phyloP scores from a whole-genome alignment of 306 rosid species.

The Rosa chinensis region DNA sequence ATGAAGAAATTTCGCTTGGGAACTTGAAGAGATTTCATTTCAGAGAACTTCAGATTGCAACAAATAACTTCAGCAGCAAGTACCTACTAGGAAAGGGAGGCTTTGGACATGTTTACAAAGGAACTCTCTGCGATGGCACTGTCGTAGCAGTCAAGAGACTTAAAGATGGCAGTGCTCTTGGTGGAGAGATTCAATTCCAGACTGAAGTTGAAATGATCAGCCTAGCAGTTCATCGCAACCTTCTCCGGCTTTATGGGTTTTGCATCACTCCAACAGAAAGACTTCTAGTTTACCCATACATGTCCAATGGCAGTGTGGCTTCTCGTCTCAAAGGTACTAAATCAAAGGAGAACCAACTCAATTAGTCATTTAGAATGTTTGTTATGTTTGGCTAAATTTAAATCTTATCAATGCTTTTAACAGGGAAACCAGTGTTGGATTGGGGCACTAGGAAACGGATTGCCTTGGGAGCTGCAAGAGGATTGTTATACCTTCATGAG shows the following conservation, averaged over 20 bases:
- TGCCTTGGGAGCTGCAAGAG: conserved; percentile 87
- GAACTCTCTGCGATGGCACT: conserved; percentile 71
- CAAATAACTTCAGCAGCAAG: conserved; percentile 85
- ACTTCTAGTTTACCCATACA: conserved; percentile 86
- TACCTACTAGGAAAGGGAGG: conserved; percentile 90
- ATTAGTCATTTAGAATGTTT: neutral
- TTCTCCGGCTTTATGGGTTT: conserved; percentile 76
- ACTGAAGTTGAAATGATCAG: conserved; percentile 99
- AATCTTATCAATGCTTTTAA: conserved; percentile 7
- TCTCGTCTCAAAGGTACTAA: conserved; percentile 75
- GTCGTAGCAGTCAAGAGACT: conserved; percentile 91
- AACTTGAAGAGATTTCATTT: conserved; percentile 83
- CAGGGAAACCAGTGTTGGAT: conserved; percentile 81
- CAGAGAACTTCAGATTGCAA: conserved; percentile 87
- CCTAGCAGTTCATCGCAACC: conserved; percentile 88
- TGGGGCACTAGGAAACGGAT: conserved; percentile 92
- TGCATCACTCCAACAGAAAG: conserved; percentile 79
- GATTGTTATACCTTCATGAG: conserved; percentile 85
- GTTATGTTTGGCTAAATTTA: conserved; percentile 12
- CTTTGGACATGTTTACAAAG: conserved; percentile 93
- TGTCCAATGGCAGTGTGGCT: conserved; percentile 97
- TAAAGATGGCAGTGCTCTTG: conserved; percentile 72
- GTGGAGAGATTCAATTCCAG: conserved; percentile 93
- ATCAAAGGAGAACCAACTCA: neutral
- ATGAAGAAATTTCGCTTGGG: conserved; percentile 84